phyloP scores from a whole-genome alignment of 2,329 filamentous ascomycete species.

The Scytalidium sp. region DNA sequence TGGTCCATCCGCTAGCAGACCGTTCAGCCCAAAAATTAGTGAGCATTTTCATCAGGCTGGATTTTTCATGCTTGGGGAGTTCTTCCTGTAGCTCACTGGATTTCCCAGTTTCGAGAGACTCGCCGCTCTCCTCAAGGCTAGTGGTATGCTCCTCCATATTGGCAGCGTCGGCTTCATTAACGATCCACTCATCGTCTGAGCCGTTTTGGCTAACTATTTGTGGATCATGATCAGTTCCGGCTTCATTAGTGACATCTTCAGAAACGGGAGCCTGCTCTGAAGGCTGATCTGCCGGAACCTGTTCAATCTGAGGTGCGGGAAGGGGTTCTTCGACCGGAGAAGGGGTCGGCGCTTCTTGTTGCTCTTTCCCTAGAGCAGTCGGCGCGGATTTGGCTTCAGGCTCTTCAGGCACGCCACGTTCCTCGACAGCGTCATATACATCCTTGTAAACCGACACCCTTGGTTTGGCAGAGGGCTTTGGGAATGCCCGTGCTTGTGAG shows the following conservation, averaged over 20 bases:
- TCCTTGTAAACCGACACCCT: conserved; percentile 96
- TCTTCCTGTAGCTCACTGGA: conserved; percentile 64
- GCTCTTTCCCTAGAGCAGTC: neutral
- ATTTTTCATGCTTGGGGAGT: conserved; percentile 88
- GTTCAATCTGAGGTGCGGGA: neutral
- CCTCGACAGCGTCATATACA: conserved; percentile 87
- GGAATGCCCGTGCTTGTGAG: conserved; percentile 74
- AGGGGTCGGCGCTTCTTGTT: neutral
- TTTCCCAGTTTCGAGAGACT: conserved; percentile 51
- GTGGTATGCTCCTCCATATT: conserved; percentile 65
- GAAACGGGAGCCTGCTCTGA: conserved; percentile 23
- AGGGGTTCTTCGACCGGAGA: neutral
- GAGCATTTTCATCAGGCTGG: conserved; percentile 89
- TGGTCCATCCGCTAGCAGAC: conserved; percentile 90
- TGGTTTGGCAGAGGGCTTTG: conserved; percentile 88
- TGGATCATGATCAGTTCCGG: conserved; percentile 40
- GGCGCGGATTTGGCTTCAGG: neutral
- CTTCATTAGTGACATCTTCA: conserved; percentile 27
- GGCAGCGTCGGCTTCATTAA: conserved; percentile 71
- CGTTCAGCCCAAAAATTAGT: conserved; percentile 98
- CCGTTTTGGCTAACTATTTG: conserved; percentile 56
- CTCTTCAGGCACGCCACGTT: conserved; percentile 60
- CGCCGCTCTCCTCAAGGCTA: conserved; percentile 59
- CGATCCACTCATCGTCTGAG: conserved; percentile 64
- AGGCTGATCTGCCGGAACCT: conserved; percentile 15